Evolutionary conservation across 805 yeast species (phyloP).

Genomic region (Wickerhamiella australiensis): DNA sequence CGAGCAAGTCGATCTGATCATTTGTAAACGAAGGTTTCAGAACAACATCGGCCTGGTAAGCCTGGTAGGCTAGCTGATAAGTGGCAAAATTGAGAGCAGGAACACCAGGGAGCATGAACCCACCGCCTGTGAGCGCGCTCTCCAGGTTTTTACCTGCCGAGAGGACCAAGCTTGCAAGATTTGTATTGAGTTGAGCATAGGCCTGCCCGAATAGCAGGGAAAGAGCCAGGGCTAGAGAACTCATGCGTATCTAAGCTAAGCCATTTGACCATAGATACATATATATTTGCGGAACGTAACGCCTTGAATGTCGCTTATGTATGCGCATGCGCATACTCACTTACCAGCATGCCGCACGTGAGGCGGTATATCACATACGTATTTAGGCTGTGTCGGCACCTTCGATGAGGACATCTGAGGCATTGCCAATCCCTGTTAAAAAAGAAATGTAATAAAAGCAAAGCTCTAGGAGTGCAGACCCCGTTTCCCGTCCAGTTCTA

Average conservation of each 20-base stretch:
- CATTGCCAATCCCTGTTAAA: no score
- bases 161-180: neutral
- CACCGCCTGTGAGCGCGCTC: neutral
- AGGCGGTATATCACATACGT: neutral
- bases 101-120: neutral
- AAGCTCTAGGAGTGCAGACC: no score
- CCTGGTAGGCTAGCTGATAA: neutral
- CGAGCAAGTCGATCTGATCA: neutral
- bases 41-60: neutral
- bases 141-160: neutral
- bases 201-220: neutral
- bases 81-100: neutral
- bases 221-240: neutral
- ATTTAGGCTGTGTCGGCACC: no score
- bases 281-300: neutral
- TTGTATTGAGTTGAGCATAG: neutral
- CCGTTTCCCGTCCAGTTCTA: no score
- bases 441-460: no score
- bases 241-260: neutral
- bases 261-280: neutral
- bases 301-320: neutral
- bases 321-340: neutral
- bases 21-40: neutral
- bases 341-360: neutral
- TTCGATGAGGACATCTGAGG: no score